phyloP scores from a whole-genome alignment of 2,329 filamentous ascomycete species.

The Aureobasidium sp. region DNA sequence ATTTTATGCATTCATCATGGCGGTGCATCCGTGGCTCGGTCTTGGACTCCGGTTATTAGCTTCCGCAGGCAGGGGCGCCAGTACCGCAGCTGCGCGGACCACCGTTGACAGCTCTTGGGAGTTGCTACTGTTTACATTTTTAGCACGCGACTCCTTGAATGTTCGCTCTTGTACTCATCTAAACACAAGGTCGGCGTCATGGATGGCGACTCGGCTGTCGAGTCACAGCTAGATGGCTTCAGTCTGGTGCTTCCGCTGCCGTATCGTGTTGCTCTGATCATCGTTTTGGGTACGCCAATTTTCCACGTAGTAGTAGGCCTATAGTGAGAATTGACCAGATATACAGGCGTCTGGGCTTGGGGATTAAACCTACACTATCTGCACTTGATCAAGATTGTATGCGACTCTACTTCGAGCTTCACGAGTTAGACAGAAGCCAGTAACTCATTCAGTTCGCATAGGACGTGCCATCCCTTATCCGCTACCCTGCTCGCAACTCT shows the following conservation, averaged over 20 bases:
- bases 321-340: conserved; percentile 1
- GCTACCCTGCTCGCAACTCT: conserved; percentile 70
- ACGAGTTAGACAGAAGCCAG: not conserved
- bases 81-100: no score
- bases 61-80: no score
- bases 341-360: conserved; percentile 86
- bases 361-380: conserved; percentile 86
- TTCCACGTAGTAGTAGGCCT: not conserved
- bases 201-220: conserved; percentile 68
- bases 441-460: conserved; percentile 23
- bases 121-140: not conserved
- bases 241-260: conserved; percentile 81
- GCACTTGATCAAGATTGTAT: conserved; percentile 64
- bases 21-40: no score
- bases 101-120: not conserved
- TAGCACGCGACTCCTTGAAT: conserved; percentile 7
- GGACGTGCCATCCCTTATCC: conserved; percentile 79
- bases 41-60: no score
- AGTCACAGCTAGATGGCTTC: conserved; percentile 68
- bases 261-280: conserved; percentile 77
- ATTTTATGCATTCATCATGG: not conserved
- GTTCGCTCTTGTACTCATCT: not conserved
- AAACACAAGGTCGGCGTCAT: conserved; percentile 34
- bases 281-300: conserved; percentile 64
- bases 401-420: conserved; percentile 19